A percentile compares a stretch with the other conserved stretches of the same genome.
Evolutionary conservation across 768 basidiomycete species (phyloP).

Genomic region (Collybiopsis confluens): DNA sequence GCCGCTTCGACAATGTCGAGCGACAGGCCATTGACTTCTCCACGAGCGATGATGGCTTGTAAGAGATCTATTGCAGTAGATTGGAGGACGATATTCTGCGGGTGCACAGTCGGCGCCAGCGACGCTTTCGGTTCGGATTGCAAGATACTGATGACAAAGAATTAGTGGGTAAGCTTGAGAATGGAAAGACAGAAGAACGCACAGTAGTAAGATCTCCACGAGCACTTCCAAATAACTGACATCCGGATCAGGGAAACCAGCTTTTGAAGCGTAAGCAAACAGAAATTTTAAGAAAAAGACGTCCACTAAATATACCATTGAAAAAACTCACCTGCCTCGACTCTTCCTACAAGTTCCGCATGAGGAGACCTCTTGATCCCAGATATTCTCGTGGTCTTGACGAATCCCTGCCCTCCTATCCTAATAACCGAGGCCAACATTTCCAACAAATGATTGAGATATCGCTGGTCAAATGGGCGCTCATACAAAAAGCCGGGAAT

Average conservation of each 20-base stretch:
- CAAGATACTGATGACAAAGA: constrained; percentile 48
- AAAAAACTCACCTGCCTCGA: constrained; percentile 46
- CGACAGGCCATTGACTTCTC: constrained; percentile 62
- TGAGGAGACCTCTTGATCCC: constrained; percentile 64
- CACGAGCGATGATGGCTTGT: constrained; percentile 76
- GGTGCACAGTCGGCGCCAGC: constrained; percentile 47
- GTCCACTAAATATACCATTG: constrained; percentile 3
- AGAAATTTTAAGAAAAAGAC: constrained; percentile 1
- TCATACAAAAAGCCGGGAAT: constrained; percentile 67
- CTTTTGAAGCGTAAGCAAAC: constrained; percentile 18
- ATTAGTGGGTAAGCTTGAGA: constrained; percentile 4
- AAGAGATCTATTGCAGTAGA: constrained; percentile 76
- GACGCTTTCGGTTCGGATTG: constrained; percentile 68
- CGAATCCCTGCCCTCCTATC: constrained; percentile 88
- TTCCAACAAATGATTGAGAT: constrained; percentile 71
- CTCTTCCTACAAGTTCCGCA: constrained; percentile 53
- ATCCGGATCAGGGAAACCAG: constrained; percentile 43
- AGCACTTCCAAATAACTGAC: constrained; percentile 75
- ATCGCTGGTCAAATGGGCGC: constrained; percentile 71
- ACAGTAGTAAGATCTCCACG: constrained; percentile 73
- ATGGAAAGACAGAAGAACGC: constrained; percentile 15
- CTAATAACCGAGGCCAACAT: constrained; percentile 71
- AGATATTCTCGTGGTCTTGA: constrained; percentile 65
- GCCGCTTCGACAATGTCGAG: constrained; percentile 66
- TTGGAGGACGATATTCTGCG: constrained; percentile 64